phyloP scores from a whole-genome alignment of 2,329 filamentous ascomycete species.

The Xylariaceae sp. region DNA sequence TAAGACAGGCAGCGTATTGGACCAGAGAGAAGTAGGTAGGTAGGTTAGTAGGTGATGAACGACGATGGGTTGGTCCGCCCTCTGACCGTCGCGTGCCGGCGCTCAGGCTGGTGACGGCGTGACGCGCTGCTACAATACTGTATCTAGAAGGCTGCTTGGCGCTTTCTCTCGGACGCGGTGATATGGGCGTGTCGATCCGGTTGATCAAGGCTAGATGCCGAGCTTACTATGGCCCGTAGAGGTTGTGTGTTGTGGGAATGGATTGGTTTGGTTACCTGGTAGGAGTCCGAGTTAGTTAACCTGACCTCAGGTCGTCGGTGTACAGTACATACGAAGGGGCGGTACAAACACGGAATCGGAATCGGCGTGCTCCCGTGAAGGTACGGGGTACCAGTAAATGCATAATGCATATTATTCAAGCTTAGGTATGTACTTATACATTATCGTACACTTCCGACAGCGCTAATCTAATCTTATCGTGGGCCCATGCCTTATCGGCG shows the following conservation, averaged over 20 bases:
- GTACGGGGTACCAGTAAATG: too few relatives aligned
- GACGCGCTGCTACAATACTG: too few relatives aligned
- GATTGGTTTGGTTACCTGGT: background rate
- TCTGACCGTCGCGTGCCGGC: background rate
- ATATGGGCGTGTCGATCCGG: background rate
- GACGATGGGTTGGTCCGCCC: background rate
- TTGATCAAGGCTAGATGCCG: too few relatives aligned
- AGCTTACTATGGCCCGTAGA: background rate
- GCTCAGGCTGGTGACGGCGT: background rate
- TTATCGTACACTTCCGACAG: too few relatives aligned
- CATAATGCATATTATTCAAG: too few relatives aligned
- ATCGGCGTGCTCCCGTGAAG: too few relatives aligned
- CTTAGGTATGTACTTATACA: too few relatives aligned
- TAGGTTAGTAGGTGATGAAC: background rate
- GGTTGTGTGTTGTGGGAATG: background rate
- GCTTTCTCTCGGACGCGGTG: background rate
- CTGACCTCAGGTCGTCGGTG: too few relatives aligned
- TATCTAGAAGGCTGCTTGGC: background rate
- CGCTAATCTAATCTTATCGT: too few relatives aligned
- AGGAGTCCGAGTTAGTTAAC: too few relatives aligned
- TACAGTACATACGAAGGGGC: too few relatives aligned
- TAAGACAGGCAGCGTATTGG: background rate
- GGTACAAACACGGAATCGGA: too few relatives aligned
- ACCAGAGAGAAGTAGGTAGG: background rate
- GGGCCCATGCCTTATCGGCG: slow-evolving; percentile 3